Evolutionary conservation across 2,329 filamentous ascomycete species (phyloP), one percentile per base, ranked within the genome.

Genomic region (Gliomastix tumulicola): DNA sequence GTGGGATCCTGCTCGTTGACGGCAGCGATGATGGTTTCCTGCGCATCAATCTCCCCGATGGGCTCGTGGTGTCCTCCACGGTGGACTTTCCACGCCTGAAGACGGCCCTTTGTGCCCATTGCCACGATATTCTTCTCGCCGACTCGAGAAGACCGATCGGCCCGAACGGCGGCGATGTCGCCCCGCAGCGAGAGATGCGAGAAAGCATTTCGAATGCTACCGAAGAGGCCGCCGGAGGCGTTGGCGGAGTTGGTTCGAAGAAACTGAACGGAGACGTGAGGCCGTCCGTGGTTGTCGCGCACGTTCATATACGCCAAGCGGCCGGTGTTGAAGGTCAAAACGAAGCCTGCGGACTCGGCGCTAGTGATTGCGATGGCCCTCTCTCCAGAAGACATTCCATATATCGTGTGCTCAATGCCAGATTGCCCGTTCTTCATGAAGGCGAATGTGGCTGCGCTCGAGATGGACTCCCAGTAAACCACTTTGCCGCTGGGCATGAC

Each of bases 381-480:
- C 59, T 98, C 92, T 32, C 86, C 83, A 1, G 82, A 84, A 37
- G 82, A 78, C 61, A 96, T 72, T 42, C 84, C 83, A 3, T 76
- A 69, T 43, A 95, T 78, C 4, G 67, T 66, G 32, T 85, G 79
- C 51, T 94, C 87, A 13, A 94, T 77, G 13, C 86, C 86, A 45
- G 80, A 82, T 45, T 84, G 80, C 51, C 86, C 84, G 54, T 94
- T 84, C 45, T 84, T 82, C 51, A 90, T 85, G 28, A 94, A 76
- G 44, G 85, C 86, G 38, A 94, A 72, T 1, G 87, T 88, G 27
- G 88, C 85, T 9, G 88, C 88, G 57, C 81, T 88, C 38, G 90
- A 88, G 44, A 97, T 85, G 27, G 88, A 94, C 56, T 97, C 92
- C 88, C 92, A 97, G 59, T 92, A 97, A 31, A 87, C 82, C 36